phyloP scores from a whole-genome alignment of 2,329 filamentous ascomycete genomes.

The Seiridium unicorne region DNA sequence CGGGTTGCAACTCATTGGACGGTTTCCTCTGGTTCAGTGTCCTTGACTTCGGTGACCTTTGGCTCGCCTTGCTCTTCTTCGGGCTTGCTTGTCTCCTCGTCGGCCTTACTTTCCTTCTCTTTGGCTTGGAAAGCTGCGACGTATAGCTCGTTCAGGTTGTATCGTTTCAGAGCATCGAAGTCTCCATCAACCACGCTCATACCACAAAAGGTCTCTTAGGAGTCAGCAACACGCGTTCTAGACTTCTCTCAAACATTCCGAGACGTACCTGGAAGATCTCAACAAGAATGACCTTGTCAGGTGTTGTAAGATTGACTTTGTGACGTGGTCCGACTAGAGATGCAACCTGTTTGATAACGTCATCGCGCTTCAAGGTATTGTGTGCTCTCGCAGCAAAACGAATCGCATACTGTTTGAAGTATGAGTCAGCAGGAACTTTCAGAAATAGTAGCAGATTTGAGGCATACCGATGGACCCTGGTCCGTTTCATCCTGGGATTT shows the following conservation, averaged over 20 bases:
- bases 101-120: constrained; percentile 17
- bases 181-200: constrained; percentile 76
- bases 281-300: constrained; percentile 76
- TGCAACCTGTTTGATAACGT: constrained; percentile 71
- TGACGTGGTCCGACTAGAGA: constrained; percentile 63
- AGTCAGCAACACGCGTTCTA: neutral
- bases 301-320: constrained; percentile 74
- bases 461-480: constrained; percentile 40
- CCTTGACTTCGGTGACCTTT: neutral
- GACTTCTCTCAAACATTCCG: neutral
- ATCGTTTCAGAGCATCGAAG: constrained; percentile 73
- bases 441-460: neutral
- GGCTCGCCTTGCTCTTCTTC: neutral
- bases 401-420: constrained; percentile 72
- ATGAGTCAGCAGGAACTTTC: neutral
- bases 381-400: constrained; percentile 76
- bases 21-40: neutral
- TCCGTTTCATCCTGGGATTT: constrained; percentile 12
- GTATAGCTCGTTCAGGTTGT: constrained; percentile 76
- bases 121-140: constrained; percentile 25
- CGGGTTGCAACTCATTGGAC: too few species aligned
- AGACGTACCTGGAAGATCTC: constrained; percentile 73
- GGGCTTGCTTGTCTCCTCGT: constrained; percentile 8
- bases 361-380: constrained; percentile 63
- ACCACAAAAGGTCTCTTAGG: constrained; percentile 69